Conservation (phyloP, 169 alveolate species). For the Plasmodium fragile region DNA sequence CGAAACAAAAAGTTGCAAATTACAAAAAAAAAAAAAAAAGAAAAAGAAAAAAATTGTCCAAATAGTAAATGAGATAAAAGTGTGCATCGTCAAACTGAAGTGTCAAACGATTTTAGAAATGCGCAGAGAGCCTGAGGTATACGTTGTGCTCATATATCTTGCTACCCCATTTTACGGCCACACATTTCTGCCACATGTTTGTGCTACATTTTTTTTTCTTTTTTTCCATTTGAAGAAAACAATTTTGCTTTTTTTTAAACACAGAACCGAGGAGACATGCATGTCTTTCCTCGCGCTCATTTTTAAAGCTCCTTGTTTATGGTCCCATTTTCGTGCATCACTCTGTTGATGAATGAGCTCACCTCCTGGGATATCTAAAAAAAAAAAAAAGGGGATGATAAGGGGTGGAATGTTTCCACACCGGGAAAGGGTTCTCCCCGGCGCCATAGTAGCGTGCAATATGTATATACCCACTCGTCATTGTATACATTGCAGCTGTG, state of each 20-base stretch:
- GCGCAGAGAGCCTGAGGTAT: background rate
- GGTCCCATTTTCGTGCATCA: constrained; percentile 17
- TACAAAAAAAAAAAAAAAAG: constrained; percentile 23
- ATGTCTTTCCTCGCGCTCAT: background rate
- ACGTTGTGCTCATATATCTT: background rate
- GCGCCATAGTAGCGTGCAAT: background rate
- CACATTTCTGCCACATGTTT: background rate
- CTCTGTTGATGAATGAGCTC: constrained; percentile 15
- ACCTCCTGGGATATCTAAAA: constrained; percentile 37
- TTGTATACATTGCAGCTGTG: background rate
- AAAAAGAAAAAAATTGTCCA: constrained; percentile 24
- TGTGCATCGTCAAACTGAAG: background rate
- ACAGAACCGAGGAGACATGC: background rate
- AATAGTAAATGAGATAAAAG: constrained; percentile 2
- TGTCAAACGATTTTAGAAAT: background rate
- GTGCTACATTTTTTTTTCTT: background rate
- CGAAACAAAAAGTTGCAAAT: constrained; percentile 35
- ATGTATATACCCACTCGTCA: background rate
- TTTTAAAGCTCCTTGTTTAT: constrained; percentile 32
- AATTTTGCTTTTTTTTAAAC: constrained; percentile 1
- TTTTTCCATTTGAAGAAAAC: background rate
- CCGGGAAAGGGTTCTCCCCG: background rate
- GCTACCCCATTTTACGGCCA: background rate
- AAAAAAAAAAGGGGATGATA: background rate
- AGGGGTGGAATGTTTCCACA: background rate